phyloP scores from a whole-genome alignment of 495 filamentous ascomycete species.

The Neurospora sublineolata region DNA sequence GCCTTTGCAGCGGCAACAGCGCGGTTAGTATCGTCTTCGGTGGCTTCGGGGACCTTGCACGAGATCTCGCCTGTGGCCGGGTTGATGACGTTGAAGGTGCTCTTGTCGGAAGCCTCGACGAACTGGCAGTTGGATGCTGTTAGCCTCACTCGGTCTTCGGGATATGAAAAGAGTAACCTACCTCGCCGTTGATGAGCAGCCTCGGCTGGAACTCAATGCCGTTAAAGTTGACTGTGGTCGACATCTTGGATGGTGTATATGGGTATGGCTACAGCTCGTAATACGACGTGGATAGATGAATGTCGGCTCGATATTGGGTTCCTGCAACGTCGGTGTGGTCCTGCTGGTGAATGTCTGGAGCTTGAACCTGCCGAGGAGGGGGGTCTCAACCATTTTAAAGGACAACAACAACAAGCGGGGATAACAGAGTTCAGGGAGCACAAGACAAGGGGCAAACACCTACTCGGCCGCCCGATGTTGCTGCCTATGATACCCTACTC shows the following conservation, averaged over 20 bases:
- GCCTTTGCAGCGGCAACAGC: constrained; percentile 49
- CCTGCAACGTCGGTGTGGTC: not conserved
- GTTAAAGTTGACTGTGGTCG: not conserved
- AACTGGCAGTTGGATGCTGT: constrained; percentile 12
- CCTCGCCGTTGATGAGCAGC: constrained; percentile 30
- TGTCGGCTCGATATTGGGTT: not conserved
- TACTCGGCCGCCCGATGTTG: not conserved
- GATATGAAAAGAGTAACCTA: not conserved
- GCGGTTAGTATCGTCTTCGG: constrained; percentile 38
- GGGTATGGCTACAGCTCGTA: not conserved
- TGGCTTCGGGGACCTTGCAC: constrained; percentile 20
- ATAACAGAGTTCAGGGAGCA: not conserved
- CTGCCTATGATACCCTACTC: not conserved
- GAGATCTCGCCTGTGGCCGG: constrained; percentile 21
- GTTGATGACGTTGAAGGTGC: constrained; percentile 24
- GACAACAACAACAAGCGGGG: not conserved
- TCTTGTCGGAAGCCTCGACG: constrained; percentile 24
- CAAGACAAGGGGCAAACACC: not conserved
- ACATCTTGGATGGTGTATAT: not conserved
- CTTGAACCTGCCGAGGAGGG: not conserved
- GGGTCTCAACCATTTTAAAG: not conserved
- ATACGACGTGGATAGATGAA: not conserved
- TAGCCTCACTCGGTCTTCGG: not conserved
- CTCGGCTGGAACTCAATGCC: constrained; percentile 8
- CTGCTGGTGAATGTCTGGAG: not conserved